Evolutionary conservation across 495 filamentous ascomycete species (phyloP), one percentile per base, ranked within the genome.

Genomic region (Cladorrhinum samala): DNA sequence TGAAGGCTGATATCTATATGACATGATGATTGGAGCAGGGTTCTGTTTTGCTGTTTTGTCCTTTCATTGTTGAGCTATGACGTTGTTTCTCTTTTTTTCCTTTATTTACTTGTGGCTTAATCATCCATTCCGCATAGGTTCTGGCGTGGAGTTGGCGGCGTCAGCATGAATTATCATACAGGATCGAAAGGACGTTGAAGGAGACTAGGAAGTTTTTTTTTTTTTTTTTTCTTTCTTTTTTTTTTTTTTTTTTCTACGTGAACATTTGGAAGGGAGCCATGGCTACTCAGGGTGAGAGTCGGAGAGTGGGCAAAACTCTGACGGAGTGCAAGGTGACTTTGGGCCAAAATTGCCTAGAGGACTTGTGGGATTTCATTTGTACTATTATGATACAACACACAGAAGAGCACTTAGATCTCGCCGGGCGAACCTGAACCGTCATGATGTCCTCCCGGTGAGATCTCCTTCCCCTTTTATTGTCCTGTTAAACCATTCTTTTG

Each of bases 1-100:
- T 58, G 78, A 82, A 59, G 77, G 77, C 48, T 80, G 54, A 72
- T 21, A 38, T 43, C 20, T 4, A 13, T 19, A 9, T 14, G 42
- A 23, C 42, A 6, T 33, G 27, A 33, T 33, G 27, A 33, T 19
- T 45, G 5, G 18, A 19, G 23, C 23, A 45, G 20, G 30, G 47
- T 47, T n/a, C 37, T 46, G 23, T 41, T 17, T 30, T 41, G n/a
- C 21, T 40, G 25, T 50, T 18, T 19, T 27, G 44, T 25, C 14
- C 20, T 40, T 24, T 44, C 16, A n/a, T 44, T 14, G 24, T 13
- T 33, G 47, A 17, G 36, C 20, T 16, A 21, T 14, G 24, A 20
- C 17, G 18, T 36, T 44, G 20, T n/a, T 20, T 49, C 4, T 14
- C 18, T 40, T n/a, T 49, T 30, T 51, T 51, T 58, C 49, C 30